Evolutionary conservation across 306 rosid species (phyloP), one percentile per base, ranked within the genome.

Genomic region (Ormosia semicastrata): DNA sequence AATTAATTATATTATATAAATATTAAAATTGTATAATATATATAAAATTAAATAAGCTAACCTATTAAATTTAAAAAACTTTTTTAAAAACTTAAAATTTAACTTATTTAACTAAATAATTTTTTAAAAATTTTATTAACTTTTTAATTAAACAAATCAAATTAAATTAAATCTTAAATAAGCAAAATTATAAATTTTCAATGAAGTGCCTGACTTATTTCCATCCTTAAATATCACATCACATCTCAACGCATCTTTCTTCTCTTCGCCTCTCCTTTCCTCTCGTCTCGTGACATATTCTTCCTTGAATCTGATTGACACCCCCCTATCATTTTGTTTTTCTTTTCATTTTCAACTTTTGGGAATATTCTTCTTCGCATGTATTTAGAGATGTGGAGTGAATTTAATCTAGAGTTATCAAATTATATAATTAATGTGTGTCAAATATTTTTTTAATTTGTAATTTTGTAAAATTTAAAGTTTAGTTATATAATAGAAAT

Each of bases 281-380:
- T 57, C 54, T 57, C 49, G 0, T 40, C 67, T 59, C 53, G 65
- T 62, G 49, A 62, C 81, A 49, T 36, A 49, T 77, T 65, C 81
- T 49, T 77, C 74, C 43, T 46, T 34, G 34, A 49, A 64, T 65
- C 66, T 37, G 30, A 66, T 63, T 65, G 30, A 77, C 66, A 66
- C 81, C 34, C 24, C 18, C 44, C 57, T 36, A 2, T 73, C 56
- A 6, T 73, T 64, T 65, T 65, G 18, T 32, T 52, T 43, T 4
- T 43, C 73, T 66, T 67, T 41, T 44, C 57, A 43, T 44, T 67
- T 56, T 68, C 76, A 30, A 41, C 59, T 67, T n/a, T 29, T 8
- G 12, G 36, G 68, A 54, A 79, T 79, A 68, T 78, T 78, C 66
- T 47, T 39, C 2, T 63, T 66, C 1, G 7, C 37, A 11, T 34